phyloP scores from a whole-genome alignment of 2,329 filamentous ascomycete species.

The Nemania diffusa region DNA sequence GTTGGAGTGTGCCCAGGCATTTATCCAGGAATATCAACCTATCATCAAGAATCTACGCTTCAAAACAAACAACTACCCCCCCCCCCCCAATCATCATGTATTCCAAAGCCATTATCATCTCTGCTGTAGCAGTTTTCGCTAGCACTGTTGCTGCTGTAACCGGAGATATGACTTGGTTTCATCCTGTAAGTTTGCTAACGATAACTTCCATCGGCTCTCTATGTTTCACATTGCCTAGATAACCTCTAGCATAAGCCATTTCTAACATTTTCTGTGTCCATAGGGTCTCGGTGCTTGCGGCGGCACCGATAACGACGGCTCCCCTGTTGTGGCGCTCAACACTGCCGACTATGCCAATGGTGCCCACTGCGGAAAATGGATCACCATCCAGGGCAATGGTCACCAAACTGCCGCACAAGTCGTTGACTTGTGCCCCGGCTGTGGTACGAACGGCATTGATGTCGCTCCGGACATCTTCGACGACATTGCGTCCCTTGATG shows the following conservation, averaged over 20 bases:
- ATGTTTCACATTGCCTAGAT: too few species aligned
- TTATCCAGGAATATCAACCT: constrained; percentile 1
- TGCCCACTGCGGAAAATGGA: constrained; percentile 35
- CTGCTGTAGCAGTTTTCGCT: constrained; percentile 28
- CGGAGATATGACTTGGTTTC: constrained; percentile 33
- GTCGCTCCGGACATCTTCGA: constrained; percentile 36
- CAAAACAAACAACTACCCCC: not conserved
- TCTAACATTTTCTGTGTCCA: constrained; percentile 8
- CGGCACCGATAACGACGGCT: constrained; percentile 17
- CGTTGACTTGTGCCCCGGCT: constrained; percentile 35
- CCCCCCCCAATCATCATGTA: constrained; percentile 15
- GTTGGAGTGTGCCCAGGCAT: not conserved
- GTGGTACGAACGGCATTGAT: constrained; percentile 28
- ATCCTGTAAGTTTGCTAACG: constrained; percentile 24
- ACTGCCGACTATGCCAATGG: constrained; percentile 32
- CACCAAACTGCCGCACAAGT: constrained; percentile 29
- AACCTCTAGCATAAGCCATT: not conserved
- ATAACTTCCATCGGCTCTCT: not conserved
- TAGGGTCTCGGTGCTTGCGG: constrained; percentile 37
- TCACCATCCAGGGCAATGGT: constrained; percentile 35
- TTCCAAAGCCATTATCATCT: constrained; percentile 24
- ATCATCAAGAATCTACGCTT: constrained; percentile 7
- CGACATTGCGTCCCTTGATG: constrained; percentile 28
- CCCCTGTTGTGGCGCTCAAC: constrained; percentile 35
- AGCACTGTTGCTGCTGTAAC: constrained; percentile 21